Evolutionary conservation across 345 rosid species (phyloP).

Genomic region (Cardiospermum halicacabum): DNA sequence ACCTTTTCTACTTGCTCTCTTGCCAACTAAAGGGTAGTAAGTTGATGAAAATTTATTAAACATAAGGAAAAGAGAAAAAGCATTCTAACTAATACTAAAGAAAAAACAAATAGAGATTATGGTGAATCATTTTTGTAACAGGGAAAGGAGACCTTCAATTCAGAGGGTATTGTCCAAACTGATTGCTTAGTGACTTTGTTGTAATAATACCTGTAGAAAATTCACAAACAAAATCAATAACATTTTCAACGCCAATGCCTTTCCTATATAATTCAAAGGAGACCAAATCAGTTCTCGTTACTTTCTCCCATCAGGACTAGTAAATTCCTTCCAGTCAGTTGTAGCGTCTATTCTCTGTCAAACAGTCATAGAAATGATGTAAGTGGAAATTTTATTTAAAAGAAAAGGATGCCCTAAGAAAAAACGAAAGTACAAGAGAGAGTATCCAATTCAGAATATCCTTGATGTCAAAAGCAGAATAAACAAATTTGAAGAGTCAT

Average conservation of each 20-base stretch:
- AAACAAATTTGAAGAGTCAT: neutral
- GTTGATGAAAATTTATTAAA: conserved; percentile 17
- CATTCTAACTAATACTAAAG: neutral
- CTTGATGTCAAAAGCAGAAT: neutral
- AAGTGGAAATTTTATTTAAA: neutral
- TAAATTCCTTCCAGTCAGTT: conserved; percentile 92
- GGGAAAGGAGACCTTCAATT: conserved; percentile 62
- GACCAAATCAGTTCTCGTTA: conserved; percentile 28
- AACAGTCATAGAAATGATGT: conserved; percentile 17
- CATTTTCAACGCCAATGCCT: neutral
- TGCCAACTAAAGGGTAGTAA: conserved; percentile 53
- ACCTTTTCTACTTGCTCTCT: conserved; percentile 62
- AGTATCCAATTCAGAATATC: neutral
- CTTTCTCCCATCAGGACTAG: conserved; percentile 93
- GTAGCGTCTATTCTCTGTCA: conserved; percentile 90
- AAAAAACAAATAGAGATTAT: neutral
- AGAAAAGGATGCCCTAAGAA: neutral
- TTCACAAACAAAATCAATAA: conserved; percentile 20
- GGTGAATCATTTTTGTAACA: neutral
- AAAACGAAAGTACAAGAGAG: neutral
- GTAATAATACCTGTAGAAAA: conserved; percentile 63
- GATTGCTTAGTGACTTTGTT: conserved; percentile 86
- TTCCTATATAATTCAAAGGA: conserved; percentile 13
- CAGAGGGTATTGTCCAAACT: conserved; percentile 87
- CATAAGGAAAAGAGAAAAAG: neutral